Evolutionary conservation across 225 moss, liverwort and hornwort genomes (phyloP).

Genomic region (Marchantia polymorpha): DNA sequence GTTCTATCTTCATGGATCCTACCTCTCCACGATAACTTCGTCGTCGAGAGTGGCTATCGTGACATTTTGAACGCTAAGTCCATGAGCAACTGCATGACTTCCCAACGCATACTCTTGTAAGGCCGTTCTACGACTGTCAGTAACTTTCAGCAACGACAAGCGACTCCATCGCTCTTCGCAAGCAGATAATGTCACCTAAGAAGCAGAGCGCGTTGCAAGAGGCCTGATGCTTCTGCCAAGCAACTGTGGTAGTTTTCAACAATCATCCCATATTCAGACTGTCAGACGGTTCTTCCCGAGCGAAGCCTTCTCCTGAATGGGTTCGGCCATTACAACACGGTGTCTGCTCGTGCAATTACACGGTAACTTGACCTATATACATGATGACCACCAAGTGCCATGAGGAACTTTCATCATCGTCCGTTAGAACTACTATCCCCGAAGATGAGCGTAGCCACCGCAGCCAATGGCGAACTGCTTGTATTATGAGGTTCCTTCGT

Average conservation of each 20-base stretch:
- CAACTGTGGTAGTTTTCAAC: background rate
- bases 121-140: background rate
- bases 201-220: background rate
- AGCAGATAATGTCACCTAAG: background rate
- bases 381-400: background rate
- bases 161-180: background rate
- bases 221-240: background rate
- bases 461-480: constrained; percentile 57
- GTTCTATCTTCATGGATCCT: too few relatives aligned
- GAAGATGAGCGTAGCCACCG: constrained; percentile 85
- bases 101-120: background rate
- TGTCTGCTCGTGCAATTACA: background rate
- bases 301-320: background rate
- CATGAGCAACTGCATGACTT: background rate
- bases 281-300: background rate
- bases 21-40: too few relatives aligned
- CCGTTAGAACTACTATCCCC: constrained; percentile 51
- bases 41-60: too few relatives aligned
- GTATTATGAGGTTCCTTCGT: constrained; percentile 43
- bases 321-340: background rate
- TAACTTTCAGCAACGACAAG: background rate
- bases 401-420: constrained; percentile 14
- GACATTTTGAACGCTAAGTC: too few relatives aligned
- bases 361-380: background rate
- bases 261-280: background rate